Conservation (phyloP, 331 rosid species). For the Phaseolus coccineus region DNA sequence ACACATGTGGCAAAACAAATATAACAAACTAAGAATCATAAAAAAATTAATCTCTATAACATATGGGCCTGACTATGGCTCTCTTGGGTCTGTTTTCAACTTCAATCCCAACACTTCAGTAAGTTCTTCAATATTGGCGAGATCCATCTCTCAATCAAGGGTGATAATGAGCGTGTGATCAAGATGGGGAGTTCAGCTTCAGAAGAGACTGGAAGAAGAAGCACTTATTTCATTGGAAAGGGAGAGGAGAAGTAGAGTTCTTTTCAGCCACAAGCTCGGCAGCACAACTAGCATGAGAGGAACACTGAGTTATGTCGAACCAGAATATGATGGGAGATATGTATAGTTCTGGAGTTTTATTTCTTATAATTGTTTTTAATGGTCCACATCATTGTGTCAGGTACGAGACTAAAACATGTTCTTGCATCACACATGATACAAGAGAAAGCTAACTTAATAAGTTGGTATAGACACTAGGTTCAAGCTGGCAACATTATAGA, state of each 20-base stretch:
- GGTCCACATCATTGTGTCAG: conserved; percentile 51
- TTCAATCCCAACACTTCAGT: too few relatives aligned
- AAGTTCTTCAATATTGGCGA: too few relatives aligned
- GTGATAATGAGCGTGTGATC: conserved; percentile 57
- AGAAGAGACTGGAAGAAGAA: conserved; percentile 85
- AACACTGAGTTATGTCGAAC: conserved; percentile 87
- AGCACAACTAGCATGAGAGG: conserved; percentile 98
- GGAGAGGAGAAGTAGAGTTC: conserved; percentile 84
- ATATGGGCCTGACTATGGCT: too few relatives aligned
- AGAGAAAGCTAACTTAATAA: conserved; percentile 86
- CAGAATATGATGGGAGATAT: conserved; percentile 90
- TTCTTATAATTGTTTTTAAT: conserved; percentile 74
- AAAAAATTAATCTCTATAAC: too few relatives aligned
- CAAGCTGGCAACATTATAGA: conserved; percentile 78
- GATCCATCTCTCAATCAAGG: neutral
- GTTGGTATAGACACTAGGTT: conserved; percentile 85
- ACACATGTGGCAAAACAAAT: too few relatives aligned
- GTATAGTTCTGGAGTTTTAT: conserved; percentile 86
- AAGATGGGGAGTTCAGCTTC: conserved; percentile 83
- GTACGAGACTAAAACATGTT: conserved; percentile 86
- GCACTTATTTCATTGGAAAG: conserved; percentile 58
- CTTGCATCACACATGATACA: conserved; percentile 91
- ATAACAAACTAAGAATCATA: too few relatives aligned
- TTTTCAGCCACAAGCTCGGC: conserved; percentile 88
- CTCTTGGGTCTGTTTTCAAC: too few relatives aligned